A percentile compares a stretch with the other conserved stretches of the same genome.
These are phyloP conservation scores for Bruguiera parviflora DNA, from an alignment of 345 rosid species.

Conservation along the genomic window DNA sequence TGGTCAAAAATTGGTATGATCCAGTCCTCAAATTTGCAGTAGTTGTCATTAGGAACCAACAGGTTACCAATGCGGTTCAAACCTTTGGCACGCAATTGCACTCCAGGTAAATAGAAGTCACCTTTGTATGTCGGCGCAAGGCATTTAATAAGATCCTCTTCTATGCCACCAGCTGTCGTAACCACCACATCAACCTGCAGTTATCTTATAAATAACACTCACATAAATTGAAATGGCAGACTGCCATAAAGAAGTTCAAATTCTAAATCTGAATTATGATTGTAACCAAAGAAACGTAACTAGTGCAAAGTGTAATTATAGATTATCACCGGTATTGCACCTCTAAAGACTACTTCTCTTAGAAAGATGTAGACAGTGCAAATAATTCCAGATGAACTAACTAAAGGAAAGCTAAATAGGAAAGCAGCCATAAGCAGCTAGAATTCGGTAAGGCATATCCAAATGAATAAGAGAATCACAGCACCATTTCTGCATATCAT, in stretches of 20 bases:
- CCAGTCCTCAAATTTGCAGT: slow-evolving; percentile 99
- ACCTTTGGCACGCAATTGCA: slow-evolving; percentile 71
- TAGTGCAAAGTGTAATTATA: neutral
- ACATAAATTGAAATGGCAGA: neutral
- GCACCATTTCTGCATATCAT: no score
- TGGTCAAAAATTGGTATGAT: slow-evolving; percentile 81
- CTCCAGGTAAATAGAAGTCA: slow-evolving; percentile 79
- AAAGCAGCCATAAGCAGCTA: no score
- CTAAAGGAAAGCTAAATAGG: no score
- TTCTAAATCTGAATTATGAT: neutral
- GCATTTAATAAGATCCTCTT: slow-evolving; percentile 95
- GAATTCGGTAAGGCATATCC: no score
- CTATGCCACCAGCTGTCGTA: slow-evolving; percentile 94
- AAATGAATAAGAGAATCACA: no score
- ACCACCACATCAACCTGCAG: slow-evolving; percentile 89
- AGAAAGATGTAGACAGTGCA: neutral
- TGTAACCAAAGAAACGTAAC: neutral
- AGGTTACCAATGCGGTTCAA: slow-evolving; percentile 90
- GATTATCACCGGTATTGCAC: neutral
- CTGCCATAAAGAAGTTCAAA: neutral
- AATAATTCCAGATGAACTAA: neutral
- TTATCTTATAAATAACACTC: slow-evolving; percentile 14
- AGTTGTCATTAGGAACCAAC: slow-evolving; percentile 89
- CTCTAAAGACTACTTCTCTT: neutral
- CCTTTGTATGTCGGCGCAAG: slow-evolving; percentile 92